These are phyloP conservation scores for Paracoccidioides brasiliensis DNA, from an alignment of 2,329 filamentous ascomycete species.

Conservation along the genomic window DNA sequence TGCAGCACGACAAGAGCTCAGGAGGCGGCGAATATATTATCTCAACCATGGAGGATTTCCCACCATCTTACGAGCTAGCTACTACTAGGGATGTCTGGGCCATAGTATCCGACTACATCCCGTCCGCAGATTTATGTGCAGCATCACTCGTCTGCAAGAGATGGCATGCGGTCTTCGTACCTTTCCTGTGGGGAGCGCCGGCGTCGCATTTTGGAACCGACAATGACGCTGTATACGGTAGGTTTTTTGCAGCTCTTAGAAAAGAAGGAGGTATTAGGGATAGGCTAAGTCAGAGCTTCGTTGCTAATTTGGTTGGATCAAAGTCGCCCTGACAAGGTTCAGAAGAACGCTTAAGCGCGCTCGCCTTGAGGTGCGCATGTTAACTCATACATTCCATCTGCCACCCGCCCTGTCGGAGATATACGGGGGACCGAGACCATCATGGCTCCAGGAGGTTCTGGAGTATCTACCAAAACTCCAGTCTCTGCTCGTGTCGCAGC, in stretches of 20 bases:
- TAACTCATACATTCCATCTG: conserved; percentile 50
- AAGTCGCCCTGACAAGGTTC: conserved; percentile 47
- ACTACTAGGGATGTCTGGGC: conserved; percentile 43
- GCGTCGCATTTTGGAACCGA: conserved; percentile 49
- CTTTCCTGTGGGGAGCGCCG: conserved; percentile 49
- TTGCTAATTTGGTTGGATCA: neutral
- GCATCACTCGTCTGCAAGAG: conserved; percentile 42
- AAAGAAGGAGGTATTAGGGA: neutral
- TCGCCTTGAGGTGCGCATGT: conserved; percentile 38
- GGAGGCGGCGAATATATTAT: neutral
- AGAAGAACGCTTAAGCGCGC: conserved; percentile 43
- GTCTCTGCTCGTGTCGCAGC: conserved; percentile 43
- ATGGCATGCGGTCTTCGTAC: conserved; percentile 47
- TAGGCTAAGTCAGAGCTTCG: neutral
- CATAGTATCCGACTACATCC: conserved; percentile 44
- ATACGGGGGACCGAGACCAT: conserved; percentile 45
- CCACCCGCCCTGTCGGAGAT: conserved; percentile 48
- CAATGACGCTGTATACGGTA: conserved; percentile 47
- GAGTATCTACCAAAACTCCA: conserved; percentile 46
- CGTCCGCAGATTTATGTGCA: conserved; percentile 43
- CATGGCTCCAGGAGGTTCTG: conserved; percentile 47
- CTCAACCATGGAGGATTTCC: conserved; percentile 36
- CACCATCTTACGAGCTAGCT: conserved; percentile 48
- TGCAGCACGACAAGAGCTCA: neutral
- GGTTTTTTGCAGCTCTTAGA: neutral